Evolutionary conservation across 1,284 basidiomycete genomes (phyloP).

Genomic region (Rhodotorula sp.): DNA sequence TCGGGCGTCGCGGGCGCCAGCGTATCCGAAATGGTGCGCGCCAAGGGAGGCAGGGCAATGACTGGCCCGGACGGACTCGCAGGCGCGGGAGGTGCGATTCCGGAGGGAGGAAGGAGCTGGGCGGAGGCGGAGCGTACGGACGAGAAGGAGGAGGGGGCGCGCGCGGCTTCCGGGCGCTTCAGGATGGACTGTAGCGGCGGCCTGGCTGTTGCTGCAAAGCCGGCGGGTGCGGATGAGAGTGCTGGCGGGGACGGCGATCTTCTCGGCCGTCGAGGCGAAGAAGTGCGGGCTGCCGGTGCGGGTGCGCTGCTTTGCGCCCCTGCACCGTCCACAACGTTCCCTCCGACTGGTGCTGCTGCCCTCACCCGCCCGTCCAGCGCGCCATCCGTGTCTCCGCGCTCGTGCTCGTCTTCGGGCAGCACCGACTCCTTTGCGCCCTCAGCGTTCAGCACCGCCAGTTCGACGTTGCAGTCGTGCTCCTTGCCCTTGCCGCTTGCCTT

Average conservation of each 20-base stretch:
- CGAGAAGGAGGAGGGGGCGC: not conserved
- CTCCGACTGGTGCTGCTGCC: no score
- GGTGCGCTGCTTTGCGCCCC: not conserved
- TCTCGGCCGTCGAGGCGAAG: not conserved
- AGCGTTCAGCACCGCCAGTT: not conserved
- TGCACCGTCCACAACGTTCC: rapidly evolving
- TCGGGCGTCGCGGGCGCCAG: not conserved
- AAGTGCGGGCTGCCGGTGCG: not conserved
- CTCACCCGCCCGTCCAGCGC: not conserved
- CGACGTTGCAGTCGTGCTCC: conserved; percentile 6
- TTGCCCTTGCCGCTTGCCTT: conserved; percentile 3
- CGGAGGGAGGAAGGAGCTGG: not conserved
- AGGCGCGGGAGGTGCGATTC: not conserved
- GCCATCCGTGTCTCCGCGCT: not conserved
- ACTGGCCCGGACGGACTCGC: not conserved
- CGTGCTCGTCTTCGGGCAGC: not conserved
- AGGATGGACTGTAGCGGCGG: conserved; percentile 14
- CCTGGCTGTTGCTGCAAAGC: not conserved
- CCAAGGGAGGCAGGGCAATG: no score
- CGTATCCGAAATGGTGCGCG: not conserved
- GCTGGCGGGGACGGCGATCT: not conserved
- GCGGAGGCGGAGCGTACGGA: not conserved
- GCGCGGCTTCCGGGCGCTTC: conserved; percentile 2
- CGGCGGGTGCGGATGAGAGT: not conserved
- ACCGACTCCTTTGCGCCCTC: not conserved